phyloP scores from a whole-genome alignment of 306 rosid species.

The Cicer pinnatifidum region DNA sequence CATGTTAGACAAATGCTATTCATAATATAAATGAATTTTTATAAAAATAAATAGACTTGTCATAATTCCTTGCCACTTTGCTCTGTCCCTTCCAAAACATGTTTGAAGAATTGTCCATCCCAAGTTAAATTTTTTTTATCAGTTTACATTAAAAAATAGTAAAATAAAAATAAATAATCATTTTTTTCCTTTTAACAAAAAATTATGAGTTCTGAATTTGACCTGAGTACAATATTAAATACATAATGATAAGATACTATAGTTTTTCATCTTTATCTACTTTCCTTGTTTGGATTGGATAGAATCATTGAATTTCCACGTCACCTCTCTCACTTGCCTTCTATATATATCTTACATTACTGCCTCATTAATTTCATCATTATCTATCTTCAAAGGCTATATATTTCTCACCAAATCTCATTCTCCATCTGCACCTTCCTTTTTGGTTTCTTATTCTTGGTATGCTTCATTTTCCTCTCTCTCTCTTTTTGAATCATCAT shows the following conservation, averaged over 20 bases:
- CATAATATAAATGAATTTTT: background rate
- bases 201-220: background rate
- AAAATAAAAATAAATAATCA: too few relatives aligned
- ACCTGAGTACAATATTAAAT: background rate
- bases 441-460: conserved; percentile 38
- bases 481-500: background rate
- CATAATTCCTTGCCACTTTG: background rate
- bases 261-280: conserved; percentile 2
- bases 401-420: conserved; percentile 8
- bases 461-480: background rate
- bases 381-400: background rate
- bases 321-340: background rate
- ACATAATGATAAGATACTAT: background rate
- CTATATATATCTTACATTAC: conserved; percentile 40
- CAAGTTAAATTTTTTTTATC: too few relatives aligned
- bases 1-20: background rate
- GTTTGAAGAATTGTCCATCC: too few relatives aligned
- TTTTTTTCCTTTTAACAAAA: background rate
- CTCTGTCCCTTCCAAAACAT: background rate
- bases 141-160: too few relatives aligned
- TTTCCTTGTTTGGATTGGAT: conserved; percentile 63
- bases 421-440: conserved; percentile 20
- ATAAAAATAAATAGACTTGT: background rate
- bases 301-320: conserved; percentile 74
- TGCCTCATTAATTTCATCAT: conserved; percentile 31